These are phyloP conservation scores for Fonsecaea nubica DNA, from an alignment of 2,329 filamentous ascomycete genomes.

Conservation along the genomic window DNA sequence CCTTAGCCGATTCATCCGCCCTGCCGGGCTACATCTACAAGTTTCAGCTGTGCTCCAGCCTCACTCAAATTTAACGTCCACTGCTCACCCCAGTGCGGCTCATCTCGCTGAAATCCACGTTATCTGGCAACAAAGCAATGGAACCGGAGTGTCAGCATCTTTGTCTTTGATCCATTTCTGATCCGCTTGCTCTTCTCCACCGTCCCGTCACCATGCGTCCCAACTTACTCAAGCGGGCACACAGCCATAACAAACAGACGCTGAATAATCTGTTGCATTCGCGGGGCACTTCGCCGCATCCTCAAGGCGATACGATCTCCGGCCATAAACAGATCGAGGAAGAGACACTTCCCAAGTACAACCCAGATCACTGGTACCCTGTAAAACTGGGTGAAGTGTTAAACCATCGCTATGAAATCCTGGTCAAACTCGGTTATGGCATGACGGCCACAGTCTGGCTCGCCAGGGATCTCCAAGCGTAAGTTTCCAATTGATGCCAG, in stretches of 20 bases:
- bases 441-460: slow-evolving; percentile 54
- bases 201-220: slow-evolving; percentile 26
- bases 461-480: slow-evolving; percentile 46
- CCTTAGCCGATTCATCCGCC: slow-evolving; percentile 21
- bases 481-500: slow-evolving; percentile 19
- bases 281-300: slow-evolving; percentile 35
- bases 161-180: slow-evolving; percentile 12
- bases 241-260: slow-evolving; percentile 34
- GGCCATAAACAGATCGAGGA: slow-evolving; percentile 48
- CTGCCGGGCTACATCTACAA: slow-evolving; percentile 13
- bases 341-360: slow-evolving; percentile 48
- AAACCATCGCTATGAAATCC: slow-evolving; percentile 46
- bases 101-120: not conserved
- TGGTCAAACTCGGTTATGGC: slow-evolving; percentile 54
- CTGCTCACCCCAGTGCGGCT: slow-evolving; percentile 4
- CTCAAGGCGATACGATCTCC: slow-evolving; percentile 35
- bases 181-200: not conserved
- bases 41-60: slow-evolving; percentile 32
- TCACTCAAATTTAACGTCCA: slow-evolving; percentile 32
- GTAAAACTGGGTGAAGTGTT: slow-evolving; percentile 50
- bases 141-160: slow-evolving; percentile 5
- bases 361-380: slow-evolving; percentile 48
- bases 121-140: slow-evolving; percentile 7
- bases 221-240: slow-evolving; percentile 34
- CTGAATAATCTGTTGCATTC: slow-evolving; percentile 32